Conservation (phyloP, 257 asterid genomes). For the Nyctanthes arbortristis region DNA sequence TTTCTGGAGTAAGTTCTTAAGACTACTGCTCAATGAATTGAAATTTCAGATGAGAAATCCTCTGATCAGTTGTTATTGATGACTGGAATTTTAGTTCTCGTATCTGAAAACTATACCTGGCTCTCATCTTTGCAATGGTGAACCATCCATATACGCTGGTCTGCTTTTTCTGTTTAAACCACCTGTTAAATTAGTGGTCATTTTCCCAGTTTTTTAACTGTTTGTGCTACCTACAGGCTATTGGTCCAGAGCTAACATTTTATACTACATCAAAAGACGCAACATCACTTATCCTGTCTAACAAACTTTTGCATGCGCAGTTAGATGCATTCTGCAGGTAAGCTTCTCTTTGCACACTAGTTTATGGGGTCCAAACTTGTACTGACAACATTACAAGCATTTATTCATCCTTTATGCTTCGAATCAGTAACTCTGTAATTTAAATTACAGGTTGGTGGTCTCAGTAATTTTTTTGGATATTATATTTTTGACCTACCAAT, state of each 20-base stretch:
- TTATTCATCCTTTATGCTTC: neutral
- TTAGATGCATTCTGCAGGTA: constrained; percentile 95
- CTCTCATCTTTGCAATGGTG: neutral
- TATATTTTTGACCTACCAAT: neutral
- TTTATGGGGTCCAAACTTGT: constrained; percentile 1
- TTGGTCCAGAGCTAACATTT: constrained; percentile 98
- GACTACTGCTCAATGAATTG: neutral
- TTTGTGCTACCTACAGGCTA: constrained; percentile 58
- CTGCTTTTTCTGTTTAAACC: too few species aligned
- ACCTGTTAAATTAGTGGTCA: neutral
- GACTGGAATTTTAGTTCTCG: neutral
- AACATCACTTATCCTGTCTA: constrained; percentile 55
- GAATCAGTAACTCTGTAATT: constrained; percentile 1
- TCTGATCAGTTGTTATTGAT: neutral
- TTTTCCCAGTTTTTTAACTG: neutral
- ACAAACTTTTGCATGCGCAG: constrained; percentile 89
- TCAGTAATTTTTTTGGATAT: neutral
- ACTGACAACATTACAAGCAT: neutral
- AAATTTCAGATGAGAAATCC: neutral
- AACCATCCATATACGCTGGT: neutral
- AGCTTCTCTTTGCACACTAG: constrained; percentile 15
- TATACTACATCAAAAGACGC: constrained; percentile 70
- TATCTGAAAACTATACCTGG: neutral
- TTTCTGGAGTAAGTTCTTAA: too few species aligned
- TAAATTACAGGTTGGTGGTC: neutral